Evolutionary conservation across 2,329 filamentous ascomycete species (phyloP), one percentile per base, ranked within the genome.

Genomic region (Massarina eburnea): DNA sequence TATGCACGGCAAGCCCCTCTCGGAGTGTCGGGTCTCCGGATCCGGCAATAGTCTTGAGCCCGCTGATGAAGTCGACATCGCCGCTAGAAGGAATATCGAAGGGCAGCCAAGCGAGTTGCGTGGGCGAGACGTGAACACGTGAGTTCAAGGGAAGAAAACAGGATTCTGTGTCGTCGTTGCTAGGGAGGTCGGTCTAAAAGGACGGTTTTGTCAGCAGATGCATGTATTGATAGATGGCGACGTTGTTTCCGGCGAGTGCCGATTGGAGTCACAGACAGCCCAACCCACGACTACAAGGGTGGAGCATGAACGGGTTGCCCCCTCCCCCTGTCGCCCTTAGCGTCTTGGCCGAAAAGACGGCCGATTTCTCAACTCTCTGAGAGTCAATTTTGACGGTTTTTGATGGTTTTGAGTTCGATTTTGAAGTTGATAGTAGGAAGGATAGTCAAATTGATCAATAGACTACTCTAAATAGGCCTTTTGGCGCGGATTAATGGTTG

Each of bases 1-100:
- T 65, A 34, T 69, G 66, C 1, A 66, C 58, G 1, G 64, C 68
- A 12, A 71, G 45, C 8, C 69, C 69, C 37, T 68, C 61, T 5
- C 68, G 61, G 12, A 71, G 54, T 1, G 64, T 69, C 7, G 69
- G 68, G 24, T 71, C 68, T 18, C 69, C 69, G 6, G 66, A 66
- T 18, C 69, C 69, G 17, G 67, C 69, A 39, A 72, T 64, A 2
- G 61, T 66, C 54, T 67, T 68, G 37, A 70, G 57, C 5, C 67
- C 67, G 1, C 59, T 59, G 30, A 67, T 53, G 19, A 70, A 70
- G 41, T 68, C 66, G 12, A 65, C 39, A 3, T 66, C 55, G 37
- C 59, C 61, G 54, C 61, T 55, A 4, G 41, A 54, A 2, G 67
- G 67, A 10, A 66, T 59, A 37, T 68, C 64, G 32, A 71, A 68